Base-by-base conservation (phyloP, 2,329 filamentous ascomycete species). In the Apiospora koreana region DNA sequence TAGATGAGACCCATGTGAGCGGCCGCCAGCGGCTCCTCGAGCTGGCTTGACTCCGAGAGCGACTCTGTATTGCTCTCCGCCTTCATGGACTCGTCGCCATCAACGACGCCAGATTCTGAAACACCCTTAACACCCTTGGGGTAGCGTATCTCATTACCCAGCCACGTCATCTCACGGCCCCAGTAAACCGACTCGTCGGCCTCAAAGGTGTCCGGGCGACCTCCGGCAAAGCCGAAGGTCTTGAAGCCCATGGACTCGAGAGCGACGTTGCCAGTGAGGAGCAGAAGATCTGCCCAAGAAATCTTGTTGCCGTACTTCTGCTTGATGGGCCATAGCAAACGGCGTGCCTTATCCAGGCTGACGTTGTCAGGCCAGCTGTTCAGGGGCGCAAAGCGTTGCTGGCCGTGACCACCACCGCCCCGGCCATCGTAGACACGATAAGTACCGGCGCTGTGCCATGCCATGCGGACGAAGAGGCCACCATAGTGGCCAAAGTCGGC, bases 331-430 rank as follows among this genome's bases (percentile, higher is more conserved):
- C 92, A 94, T 54, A 94, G 84, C 69, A 94, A 87, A 72, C 92
- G 92, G 69, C 92, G 92, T 41, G 92, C 92, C 87, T 94, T 94
- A 87, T 94, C 92, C 69, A 94, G 87, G 75, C 86, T 90, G 77
- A 89, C 91, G 75, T 94, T 94, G 83, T 94, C 92, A 54, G 92
- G 92, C 92, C 92, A 94, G 85, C 89, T 90, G 87, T 94, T 94
- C 79, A 94, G 88, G 8, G 92, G 92, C 68, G 92, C 92, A 76
- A 94, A 94, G 48, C 92, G 89, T 82, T 94, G 92, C 82, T 94
- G 92, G 70, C 91, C 92, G 76, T 89, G 84, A 67, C 92, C 92
- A 76, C 89, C 91, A 71, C 92, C 92, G 69, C 92, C 92, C 72
- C 92, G 92, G 50, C 92, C 92, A 75, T 94, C 92, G 68, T 85